Evolutionary conservation across 768 basidiomycete species (phyloP), one percentile per base, ranked within the genome.

Genomic region (Trichaptum fuscoviolaceum): DNA sequence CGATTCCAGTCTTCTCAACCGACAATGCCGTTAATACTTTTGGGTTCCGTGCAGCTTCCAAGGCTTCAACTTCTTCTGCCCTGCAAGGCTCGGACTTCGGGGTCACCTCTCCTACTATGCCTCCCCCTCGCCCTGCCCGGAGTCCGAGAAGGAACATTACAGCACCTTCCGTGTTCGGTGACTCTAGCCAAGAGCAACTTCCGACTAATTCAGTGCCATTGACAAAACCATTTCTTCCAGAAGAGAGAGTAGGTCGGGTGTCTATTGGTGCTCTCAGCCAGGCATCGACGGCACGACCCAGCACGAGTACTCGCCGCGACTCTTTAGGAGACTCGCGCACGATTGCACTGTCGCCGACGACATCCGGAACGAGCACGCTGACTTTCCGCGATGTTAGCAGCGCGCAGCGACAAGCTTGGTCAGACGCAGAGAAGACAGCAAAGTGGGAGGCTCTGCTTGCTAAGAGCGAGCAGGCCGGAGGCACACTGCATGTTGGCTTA

Each of bases 361-460:
- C 68, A 26, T 64, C 63, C 63, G 25, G 71, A 69, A 35, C 64
- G 59, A 64, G 70, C 65, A 76, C 76, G 24, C 62, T 82, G 61
- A 83, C 77, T 58, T 87, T 85, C 77, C 82, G 86, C 15, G 81
- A 84, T 17, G 12, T 24, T 69, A 71, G 86, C 25, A 70, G 75
- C n/a, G 70, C 67, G 63, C 42, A 52, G 42, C 74, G 76, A 64
- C 74, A 75, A 25, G 79, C 75, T 58, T 74, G 87, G 73, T 85
- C 85, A 26, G 88, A 91, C 73, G 76, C 84, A 70, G 89, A 93
- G 77, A 93, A 93, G 78, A 82, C 83, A 7, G 84, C 82, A 15
- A 84, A 84, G 70, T 92, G 90, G 90, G 83, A 89, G 65, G 87
- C 87, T 67, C 71, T 92, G 65, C 75, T 92, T 67, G 82, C 84